Conservation (phyloP, 495 filamentous ascomycete species). For the Neurospora tetrasperma region DNA sequence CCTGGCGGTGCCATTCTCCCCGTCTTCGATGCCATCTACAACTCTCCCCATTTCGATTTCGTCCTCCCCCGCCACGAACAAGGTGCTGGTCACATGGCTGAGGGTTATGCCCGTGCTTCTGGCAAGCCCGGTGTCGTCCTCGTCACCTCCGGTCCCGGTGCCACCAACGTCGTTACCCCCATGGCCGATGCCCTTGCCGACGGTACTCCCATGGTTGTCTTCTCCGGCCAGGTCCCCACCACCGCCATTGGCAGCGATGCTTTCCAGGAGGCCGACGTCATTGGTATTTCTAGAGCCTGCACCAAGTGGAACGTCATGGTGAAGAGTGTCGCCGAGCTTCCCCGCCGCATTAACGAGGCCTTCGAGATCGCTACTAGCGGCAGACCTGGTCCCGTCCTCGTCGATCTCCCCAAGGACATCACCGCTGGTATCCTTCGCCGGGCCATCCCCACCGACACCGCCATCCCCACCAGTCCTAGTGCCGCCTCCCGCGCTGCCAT, state of each 20-base stretch:
- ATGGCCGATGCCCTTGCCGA: conserved; percentile 73
- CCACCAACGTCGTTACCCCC: conserved; percentile 69
- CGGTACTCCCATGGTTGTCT: conserved; percentile 70
- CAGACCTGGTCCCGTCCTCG: conserved; percentile 66
- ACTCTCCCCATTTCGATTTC: conserved; percentile 67
- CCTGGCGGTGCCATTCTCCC: conserved; percentile 75
- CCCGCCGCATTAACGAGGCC: conserved; percentile 72
- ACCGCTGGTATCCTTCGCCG: conserved; percentile 54
- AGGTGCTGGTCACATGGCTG: conserved; percentile 73
- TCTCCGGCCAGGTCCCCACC: conserved; percentile 66
- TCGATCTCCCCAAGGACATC: conserved; percentile 72
- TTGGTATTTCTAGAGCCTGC: conserved; percentile 67
- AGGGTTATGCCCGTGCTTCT: conserved; percentile 66
- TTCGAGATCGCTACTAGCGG: conserved; percentile 75
- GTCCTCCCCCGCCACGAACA: conserved; percentile 72
- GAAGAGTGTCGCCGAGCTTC: conserved; percentile 66
- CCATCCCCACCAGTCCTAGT: conserved; percentile 56
- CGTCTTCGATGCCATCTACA: conserved; percentile 75
- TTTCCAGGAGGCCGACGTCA: conserved; percentile 71
- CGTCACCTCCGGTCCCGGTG: conserved; percentile 70
- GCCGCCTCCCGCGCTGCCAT: conserved; percentile 58
- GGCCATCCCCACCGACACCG: conserved; percentile 57
- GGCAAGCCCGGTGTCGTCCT: conserved; percentile 69
- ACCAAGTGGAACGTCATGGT: conserved; percentile 86
- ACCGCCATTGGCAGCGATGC: conserved; percentile 67